Evolutionary conservation across 2,329 filamentous ascomycete genomes (phyloP).

Genomic region (Talaromyces sp.): DNA sequence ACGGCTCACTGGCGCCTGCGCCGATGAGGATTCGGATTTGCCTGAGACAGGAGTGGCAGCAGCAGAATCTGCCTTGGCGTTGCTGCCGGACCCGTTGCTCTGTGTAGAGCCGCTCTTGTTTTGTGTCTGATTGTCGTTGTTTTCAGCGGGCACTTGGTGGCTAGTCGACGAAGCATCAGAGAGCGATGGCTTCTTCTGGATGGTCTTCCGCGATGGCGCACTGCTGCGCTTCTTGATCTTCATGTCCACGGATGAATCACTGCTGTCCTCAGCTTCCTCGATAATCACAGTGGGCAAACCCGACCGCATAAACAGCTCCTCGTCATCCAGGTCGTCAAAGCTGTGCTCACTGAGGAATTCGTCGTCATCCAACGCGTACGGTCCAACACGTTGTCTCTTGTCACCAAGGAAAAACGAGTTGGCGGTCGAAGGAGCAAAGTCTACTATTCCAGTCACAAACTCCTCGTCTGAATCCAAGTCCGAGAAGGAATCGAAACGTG

Average conservation of each 20-base stretch:
- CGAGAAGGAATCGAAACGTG: conserved; percentile 78
- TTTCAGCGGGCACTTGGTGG: conserved; percentile 30
- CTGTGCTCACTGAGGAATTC: conserved; percentile 73
- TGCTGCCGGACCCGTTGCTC: conserved; percentile 38
- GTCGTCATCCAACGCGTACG: conserved; percentile 71
- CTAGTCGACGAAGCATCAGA: conserved; percentile 29
- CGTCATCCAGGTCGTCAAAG: conserved; percentile 71
- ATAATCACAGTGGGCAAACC: conserved; percentile 61
- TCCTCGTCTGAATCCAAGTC: conserved; percentile 91
- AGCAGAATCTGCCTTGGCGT: conserved; percentile 46
- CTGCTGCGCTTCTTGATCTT: conserved; percentile 50
- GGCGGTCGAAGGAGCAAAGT: conserved; percentile 56
- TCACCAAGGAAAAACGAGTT: conserved; percentile 59
- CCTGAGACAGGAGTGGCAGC: conserved; percentile 41
- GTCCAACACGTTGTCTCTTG: conserved; percentile 70
- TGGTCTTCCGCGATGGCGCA: conserved; percentile 33
- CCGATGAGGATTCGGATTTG: conserved; percentile 13
- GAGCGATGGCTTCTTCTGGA: conserved; percentile 29
- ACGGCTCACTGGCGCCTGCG: conserved; percentile 55
- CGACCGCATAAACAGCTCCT: conserved; percentile 57
- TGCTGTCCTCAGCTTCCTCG: conserved; percentile 42
- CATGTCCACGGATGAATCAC: conserved; percentile 26
- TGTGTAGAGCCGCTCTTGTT: conserved; percentile 39
- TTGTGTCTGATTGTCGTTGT: conserved; percentile 32
- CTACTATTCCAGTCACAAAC: conserved; percentile 70